These are phyloP conservation scores for Penicillium sp. DNA, from an alignment of 2,329 filamentous ascomycete species.

Conservation along the genomic window DNA sequence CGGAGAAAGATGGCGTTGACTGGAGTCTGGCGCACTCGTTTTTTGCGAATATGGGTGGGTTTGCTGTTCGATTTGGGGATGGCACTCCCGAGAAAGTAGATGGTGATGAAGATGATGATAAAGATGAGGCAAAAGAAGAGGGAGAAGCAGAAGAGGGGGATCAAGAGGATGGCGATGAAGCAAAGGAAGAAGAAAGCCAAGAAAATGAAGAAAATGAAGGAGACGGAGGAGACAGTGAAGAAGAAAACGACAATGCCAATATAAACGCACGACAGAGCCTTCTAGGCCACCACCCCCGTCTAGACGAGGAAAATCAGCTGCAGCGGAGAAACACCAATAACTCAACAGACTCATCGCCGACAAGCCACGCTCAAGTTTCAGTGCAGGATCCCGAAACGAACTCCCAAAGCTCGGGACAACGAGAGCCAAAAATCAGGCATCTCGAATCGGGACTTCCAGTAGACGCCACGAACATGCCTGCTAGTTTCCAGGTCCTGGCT, in stretches of 20 bases:
- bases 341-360: not conserved
- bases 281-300: not conserved
- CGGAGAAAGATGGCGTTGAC: not conserved
- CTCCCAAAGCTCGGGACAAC: not conserved
- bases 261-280: not conserved
- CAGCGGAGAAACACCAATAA: not conserved
- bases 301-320: not conserved
- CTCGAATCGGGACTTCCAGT: not conserved
- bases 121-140: not conserved
- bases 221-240: too few relatives aligned
- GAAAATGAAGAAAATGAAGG: not conserved
- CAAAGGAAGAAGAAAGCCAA: too few relatives aligned
- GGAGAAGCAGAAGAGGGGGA: not conserved
- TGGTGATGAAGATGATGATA: not conserved
- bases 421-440: not conserved
- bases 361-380: not conserved
- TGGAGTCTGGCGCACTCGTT: conserved; percentile 15
- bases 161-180: too few relatives aligned
- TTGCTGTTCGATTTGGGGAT: conserved; percentile 3
- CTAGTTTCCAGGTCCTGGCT: not conserved
- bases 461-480: not conserved
- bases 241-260: not conserved
- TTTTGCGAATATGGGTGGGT: conserved; percentile 17
- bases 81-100: not conserved
- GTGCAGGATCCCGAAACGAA: too few relatives aligned